Conservation (phyloP, 2,329 filamentous ascomycete genomes). For the Botrytis pseudocinerea region DNA sequence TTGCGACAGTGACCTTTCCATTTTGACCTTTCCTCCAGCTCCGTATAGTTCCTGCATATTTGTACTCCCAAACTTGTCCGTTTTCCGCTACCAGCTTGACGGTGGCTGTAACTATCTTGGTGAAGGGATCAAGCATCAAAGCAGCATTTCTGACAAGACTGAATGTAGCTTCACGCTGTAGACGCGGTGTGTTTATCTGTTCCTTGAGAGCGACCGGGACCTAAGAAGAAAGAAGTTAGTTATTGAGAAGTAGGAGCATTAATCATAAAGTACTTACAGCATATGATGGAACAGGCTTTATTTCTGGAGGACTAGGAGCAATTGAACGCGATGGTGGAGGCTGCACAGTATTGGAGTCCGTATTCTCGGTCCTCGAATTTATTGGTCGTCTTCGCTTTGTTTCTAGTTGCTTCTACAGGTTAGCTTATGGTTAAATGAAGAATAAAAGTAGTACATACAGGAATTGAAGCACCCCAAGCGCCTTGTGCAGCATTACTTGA, state of each 20-base stretch:
- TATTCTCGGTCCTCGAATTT: background rate
- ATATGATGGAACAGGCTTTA: background rate
- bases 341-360: background rate
- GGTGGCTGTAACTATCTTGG: background rate
- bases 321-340: background rate
- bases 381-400: background rate
- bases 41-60: background rate
- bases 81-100: background rate
- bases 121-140: constrained; percentile 2
- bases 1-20: background rate
- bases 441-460: background rate
- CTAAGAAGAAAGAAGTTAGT: background rate
- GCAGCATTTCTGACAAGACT: constrained; percentile 1
- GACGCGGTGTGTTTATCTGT: background rate
- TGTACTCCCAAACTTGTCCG: constrained; percentile 6
- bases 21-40: background rate
- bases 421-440: background rate
- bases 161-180: background rate
- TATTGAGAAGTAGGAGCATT: background rate
- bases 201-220: background rate
- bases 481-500: background rate
- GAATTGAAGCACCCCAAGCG: background rate
- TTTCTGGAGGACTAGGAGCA: background rate
- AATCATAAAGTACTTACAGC: background rate
- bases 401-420: background rate